Evolutionary conservation across 495 filamentous ascomycete species (phyloP).

Genomic region (Lasiosphaeriaceae sp.): DNA sequence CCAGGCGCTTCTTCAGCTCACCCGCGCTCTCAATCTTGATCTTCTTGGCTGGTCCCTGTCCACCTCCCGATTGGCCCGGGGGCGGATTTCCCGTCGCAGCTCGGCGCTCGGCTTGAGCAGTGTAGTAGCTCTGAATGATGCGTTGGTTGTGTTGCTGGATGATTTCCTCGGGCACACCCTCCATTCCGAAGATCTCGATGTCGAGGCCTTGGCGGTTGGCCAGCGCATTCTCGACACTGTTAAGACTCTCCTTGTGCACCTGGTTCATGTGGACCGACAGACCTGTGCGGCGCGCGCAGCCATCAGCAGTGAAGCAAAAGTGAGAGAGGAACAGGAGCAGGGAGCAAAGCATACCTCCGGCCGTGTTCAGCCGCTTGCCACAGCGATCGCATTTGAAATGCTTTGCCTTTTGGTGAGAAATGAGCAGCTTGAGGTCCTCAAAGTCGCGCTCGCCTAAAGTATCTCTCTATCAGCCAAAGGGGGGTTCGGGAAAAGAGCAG

Average conservation of each 20-base stretch:
- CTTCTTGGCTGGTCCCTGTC: constrained; percentile 63
- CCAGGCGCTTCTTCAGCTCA: constrained; percentile 78
- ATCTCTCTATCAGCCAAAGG: not conserved
- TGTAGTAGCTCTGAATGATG: constrained; percentile 76
- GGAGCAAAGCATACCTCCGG: constrained; percentile 65
- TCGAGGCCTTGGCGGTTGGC: constrained; percentile 77
- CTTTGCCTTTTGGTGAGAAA: constrained; percentile 95
- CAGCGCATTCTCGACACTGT: constrained; percentile 84
- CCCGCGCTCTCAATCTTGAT: constrained; percentile 72
- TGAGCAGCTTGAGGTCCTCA: constrained; percentile 92
- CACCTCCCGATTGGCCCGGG: constrained; percentile 47
- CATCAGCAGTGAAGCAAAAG: constrained; percentile 16
- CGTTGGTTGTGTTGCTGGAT: constrained; percentile 76
- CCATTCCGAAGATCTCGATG: constrained; percentile 97
- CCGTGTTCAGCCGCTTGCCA: constrained; percentile 82
- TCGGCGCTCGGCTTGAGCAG: constrained; percentile 77
- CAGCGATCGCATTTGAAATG: constrained; percentile 97
- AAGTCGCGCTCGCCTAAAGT: constrained; percentile 79
- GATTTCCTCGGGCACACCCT: constrained; percentile 88
- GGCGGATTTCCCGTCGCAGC: constrained; percentile 80
- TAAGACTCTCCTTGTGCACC: constrained; percentile 90
- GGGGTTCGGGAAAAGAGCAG: not conserved
- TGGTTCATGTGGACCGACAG: constrained; percentile 96
- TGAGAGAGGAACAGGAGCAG: not conserved
- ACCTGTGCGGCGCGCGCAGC: constrained; percentile 50